A percentile compares a stretch with the other conserved stretches of the same genome.
Evolutionary conservation across 2,329 filamentous ascomycete genomes (phyloP).

Genomic region (Trichophyton equinum): DNA sequence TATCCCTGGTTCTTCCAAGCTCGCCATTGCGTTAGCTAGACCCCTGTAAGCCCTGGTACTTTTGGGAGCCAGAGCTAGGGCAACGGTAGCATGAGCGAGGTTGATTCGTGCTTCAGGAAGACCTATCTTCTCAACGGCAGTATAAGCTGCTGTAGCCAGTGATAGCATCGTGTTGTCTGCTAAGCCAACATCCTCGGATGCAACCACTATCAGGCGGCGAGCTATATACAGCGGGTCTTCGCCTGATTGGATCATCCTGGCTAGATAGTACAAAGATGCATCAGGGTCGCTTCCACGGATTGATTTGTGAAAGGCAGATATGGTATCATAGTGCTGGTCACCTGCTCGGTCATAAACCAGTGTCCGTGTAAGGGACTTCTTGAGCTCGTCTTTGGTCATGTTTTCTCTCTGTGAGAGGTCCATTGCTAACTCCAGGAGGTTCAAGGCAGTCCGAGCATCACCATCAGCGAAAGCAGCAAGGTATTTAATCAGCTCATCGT

Average conservation of each 20-base stretch:
- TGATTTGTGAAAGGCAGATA: constrained; percentile 93
- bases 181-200: constrained; percentile 83
- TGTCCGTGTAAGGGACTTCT: constrained; percentile 74
- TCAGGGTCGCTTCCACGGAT: constrained; percentile 78
- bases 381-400: constrained; percentile 65
- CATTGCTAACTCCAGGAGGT: constrained; percentile 79
- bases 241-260: constrained; percentile 87
- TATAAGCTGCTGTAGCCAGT: constrained; percentile 74
- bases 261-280: constrained; percentile 85
- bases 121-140: constrained; percentile 81
- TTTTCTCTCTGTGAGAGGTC: constrained; percentile 53
- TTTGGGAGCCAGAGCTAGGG: constrained; percentile 69
- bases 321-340: constrained; percentile 95
- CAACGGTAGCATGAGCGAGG: constrained; percentile 73
- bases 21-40: constrained; percentile 65
- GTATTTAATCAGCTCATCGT: constrained; percentile 65
- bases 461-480: constrained; percentile 80
- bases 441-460: constrained; percentile 83
- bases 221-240: constrained; percentile 91
- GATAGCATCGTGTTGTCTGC: constrained; percentile 75
- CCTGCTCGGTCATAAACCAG: constrained; percentile 89
- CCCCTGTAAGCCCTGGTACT: constrained; percentile 76
- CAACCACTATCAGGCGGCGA: constrained; percentile 84
- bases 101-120: constrained; percentile 92
- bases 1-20: constrained; percentile 69